A percentile compares a stretch with the other conserved stretches of the same genome.
These are phyloP conservation scores for Blastobotrys proliferans DNA, from an alignment of 1,139 yeast species.

Conservation along the genomic window DNA sequence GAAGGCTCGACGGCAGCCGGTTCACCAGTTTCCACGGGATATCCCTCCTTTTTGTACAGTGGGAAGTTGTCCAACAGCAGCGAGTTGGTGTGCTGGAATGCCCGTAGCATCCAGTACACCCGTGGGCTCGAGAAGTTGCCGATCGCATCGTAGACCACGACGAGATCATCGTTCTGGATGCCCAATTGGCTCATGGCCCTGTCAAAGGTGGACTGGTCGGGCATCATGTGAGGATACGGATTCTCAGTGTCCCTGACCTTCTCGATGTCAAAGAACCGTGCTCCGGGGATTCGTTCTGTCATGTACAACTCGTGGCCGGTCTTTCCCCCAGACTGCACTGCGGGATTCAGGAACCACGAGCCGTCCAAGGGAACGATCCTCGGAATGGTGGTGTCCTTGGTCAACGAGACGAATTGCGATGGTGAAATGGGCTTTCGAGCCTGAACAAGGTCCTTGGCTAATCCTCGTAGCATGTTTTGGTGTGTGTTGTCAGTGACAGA, in stretches of 20 bases:
- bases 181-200: slow-evolving; percentile 45
- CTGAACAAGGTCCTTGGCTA: slow-evolving; percentile 12
- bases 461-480: slow-evolving; percentile 10
- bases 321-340: slow-evolving; percentile 54
- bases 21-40: slow-evolving; percentile 38
- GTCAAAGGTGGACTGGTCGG: slow-evolving; percentile 53
- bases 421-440: slow-evolving; percentile 15
- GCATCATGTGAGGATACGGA: slow-evolving; percentile 87
- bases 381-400: slow-evolving; percentile 14
- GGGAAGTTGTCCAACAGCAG: slow-evolving; percentile 66
- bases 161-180: slow-evolving; percentile 43
- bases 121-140: slow-evolving; percentile 88
- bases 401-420: slow-evolving; percentile 10
- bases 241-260: slow-evolving; percentile 53
- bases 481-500: not conserved
- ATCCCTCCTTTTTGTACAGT: slow-evolving; percentile 43
- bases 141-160: slow-evolving; percentile 80
- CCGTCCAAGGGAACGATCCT: slow-evolving; percentile 74
- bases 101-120: slow-evolving; percentile 81
- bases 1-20: slow-evolving; percentile 22
- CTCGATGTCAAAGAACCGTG: slow-evolving; percentile 81
- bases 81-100: slow-evolving; percentile 70
- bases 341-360: slow-evolving; percentile 84
- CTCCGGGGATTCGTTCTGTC: slow-evolving; percentile 55
- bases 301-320: slow-evolving; percentile 47